Base-by-base conservation (phyloP, 2,329 filamentous ascomycete species). In the Trichoderma oligosporum region DNA sequence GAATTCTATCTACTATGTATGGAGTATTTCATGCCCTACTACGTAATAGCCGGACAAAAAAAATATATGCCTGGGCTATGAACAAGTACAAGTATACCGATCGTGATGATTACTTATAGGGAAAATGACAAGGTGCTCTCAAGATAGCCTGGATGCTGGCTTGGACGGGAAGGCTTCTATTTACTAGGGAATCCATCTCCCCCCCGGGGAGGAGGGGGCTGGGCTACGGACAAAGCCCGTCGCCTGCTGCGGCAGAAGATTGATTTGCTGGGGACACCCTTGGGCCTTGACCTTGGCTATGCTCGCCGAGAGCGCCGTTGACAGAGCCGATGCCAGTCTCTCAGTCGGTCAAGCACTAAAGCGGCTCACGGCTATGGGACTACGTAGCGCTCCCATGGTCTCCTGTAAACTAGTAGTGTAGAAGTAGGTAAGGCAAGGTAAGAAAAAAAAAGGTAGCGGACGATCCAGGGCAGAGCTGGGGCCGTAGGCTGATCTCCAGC, bases 381-480 rank as follows among this genome's bases (percentile, higher is more conserved):
- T 7, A 42, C 35, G 33, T 31, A 53, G 56, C 54, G 54, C 54
- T 56, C 31, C 29, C 46, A 49, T 22, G n/a, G 27, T 35, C 16
- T 25, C 20, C n/a, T 56, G 54, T 14, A 36, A 49, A 25, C 56
- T 58, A 58, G n/a, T n/a, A n/a, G n/a, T n/a, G n/a, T n/a, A n/a
- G n/a, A n/a, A n/a, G n/a, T n/a, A n/a, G n/a, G n/a, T n/a, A n/a
- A n/a, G n/a, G n/a, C n/a, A n/a, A n/a, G n/a, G n/a, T n/a, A n/a
- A n/a, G n/a, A n/a, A n/a, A n/a, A n/a, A n/a, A n/a, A n/a, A n/a
- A n/a, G n/a, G n/a, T n/a, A n/a, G 47, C 47, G 48, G 56, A 35
- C 56, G 56, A 58, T 58, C 56, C 56, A 58, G 56, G 56, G 56
- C 56, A 52, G 45, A 39, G 44, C 33, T 41, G 42, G 44, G 35